Percentiles rank a stretch among this genome's conserved stretches.
Evolutionary conservation across 352 stramenopile species (phyloP).

Genomic region (Phytophthora ohioensis): DNA sequence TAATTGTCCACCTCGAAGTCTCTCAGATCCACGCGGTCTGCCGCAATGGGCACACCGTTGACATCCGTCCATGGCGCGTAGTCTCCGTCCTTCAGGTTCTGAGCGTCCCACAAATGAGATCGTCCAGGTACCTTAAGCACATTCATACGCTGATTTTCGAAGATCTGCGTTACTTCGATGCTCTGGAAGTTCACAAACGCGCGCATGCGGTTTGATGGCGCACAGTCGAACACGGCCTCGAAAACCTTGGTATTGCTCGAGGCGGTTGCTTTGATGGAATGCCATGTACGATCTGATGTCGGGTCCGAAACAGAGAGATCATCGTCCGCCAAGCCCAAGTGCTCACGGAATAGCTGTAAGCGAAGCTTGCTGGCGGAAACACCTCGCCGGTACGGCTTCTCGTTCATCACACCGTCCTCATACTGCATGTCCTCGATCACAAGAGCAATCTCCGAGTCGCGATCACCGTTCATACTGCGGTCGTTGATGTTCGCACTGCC

Average conservation of each 20-base stretch:
- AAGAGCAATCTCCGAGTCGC: slow-evolving; percentile 88
- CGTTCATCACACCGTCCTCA: slow-evolving; percentile 81
- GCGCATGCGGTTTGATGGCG: slow-evolving; percentile 82
- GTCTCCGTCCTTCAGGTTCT: slow-evolving; percentile 84
- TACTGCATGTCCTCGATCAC: slow-evolving; percentile 88
- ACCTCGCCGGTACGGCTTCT: slow-evolving; percentile 70
- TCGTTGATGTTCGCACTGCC: slow-evolving; percentile 97
- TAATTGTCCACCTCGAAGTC: slow-evolving; percentile 84
- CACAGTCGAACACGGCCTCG: slow-evolving; percentile 86
- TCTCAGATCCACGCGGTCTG: slow-evolving; percentile 76
- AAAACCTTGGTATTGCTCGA: slow-evolving; percentile 83
- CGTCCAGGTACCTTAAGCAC: slow-evolving; percentile 71
- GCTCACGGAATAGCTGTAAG: slow-evolving; percentile 85
- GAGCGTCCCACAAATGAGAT: slow-evolving; percentile 76
- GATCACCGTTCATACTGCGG: slow-evolving; percentile 93
- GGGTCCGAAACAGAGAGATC: slow-evolving; percentile 67
- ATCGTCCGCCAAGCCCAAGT: slow-evolving; percentile 74
- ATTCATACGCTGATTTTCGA: slow-evolving; percentile 90
- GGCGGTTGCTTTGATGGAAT: slow-evolving; percentile 61
- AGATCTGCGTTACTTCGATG: slow-evolving; percentile 86
- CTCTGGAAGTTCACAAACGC: slow-evolving; percentile 81
- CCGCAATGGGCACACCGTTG: slow-evolving; percentile 83
- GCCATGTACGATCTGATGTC: slow-evolving; percentile 70
- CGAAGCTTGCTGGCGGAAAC: slow-evolving; percentile 69
- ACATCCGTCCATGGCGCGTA: slow-evolving; percentile 89